These are phyloP conservation scores for Aspergillus sergii DNA, from an alignment of 2,329 filamentous ascomycete genomes.

Conservation along the genomic window DNA sequence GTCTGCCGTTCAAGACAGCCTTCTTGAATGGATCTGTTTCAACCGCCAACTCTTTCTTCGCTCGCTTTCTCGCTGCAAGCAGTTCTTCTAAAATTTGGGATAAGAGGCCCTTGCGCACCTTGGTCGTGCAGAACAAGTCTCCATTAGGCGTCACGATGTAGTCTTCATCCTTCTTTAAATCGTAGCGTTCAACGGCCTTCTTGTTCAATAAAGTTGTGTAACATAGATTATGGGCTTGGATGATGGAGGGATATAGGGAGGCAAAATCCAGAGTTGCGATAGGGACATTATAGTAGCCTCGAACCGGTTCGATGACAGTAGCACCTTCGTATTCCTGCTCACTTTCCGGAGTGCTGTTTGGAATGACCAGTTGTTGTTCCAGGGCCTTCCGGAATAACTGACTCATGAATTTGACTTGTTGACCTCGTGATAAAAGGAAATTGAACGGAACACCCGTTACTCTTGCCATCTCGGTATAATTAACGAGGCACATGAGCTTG, in stretches of 20 bases:
- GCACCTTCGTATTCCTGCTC: conserved; percentile 97
- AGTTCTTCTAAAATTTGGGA: conserved; percentile 96
- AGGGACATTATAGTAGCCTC: conserved; percentile 92
- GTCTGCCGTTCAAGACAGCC: conserved; percentile 94
- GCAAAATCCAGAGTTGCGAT: conserved; percentile 98
- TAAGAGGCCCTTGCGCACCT: conserved; percentile 86
- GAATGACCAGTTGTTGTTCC: conserved; percentile 91
- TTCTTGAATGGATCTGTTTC: conserved; percentile 98
- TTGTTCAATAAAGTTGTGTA: conserved; percentile 92
- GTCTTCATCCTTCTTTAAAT: conserved; percentile 83
- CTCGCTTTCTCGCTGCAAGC: conserved; percentile 86
- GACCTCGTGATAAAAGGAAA: conserved; percentile 84
- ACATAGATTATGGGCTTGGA: conserved; percentile 97
- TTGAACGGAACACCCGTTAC: conserved; percentile 99
- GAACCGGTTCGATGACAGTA: conserved; percentile 92
- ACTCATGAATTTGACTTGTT: conserved; percentile 97
- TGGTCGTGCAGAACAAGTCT: conserved; percentile 86
- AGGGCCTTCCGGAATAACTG: conserved; percentile 94
- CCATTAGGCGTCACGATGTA: conserved; percentile 96
- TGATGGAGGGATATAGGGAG: conserved; percentile 97
- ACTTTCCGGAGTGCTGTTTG: conserved; percentile 72
- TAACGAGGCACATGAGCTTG: conserved; percentile 96
- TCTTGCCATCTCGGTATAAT: conserved; percentile 99
- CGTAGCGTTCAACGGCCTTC: conserved; percentile 72
- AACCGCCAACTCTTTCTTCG: conserved; percentile 83